These are phyloP conservation scores for Warburgia ugandensis DNA, from an alignment of 164 flowering plant genomes.

Conservation along the genomic window DNA sequence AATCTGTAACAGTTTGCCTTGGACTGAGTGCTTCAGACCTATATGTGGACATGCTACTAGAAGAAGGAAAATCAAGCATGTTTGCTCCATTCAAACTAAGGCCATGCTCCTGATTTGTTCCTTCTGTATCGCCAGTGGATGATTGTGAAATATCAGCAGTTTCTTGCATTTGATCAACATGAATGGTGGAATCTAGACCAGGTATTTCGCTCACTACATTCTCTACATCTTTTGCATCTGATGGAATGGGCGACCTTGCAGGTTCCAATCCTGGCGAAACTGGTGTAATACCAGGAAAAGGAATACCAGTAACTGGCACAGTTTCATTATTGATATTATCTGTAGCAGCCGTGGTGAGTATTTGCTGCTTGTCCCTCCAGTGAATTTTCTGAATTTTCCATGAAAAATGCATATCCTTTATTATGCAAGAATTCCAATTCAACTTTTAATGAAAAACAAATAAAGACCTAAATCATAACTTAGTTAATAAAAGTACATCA, in stretches of 20 bases:
- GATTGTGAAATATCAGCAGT: constrained; percentile 28
- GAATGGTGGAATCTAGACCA: constrained; percentile 53
- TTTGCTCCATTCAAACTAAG: constrained; percentile 7
- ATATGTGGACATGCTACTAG: constrained; percentile 38
- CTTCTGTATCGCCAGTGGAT: constrained; percentile 39
- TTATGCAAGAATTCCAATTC: not conserved
- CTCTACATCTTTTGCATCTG: constrained; percentile 38
- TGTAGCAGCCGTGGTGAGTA: constrained; percentile 12
- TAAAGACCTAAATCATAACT: not conserved
- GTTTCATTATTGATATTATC: constrained; percentile 18
- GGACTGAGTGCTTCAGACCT: constrained; percentile 79
- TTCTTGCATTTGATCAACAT: constrained; percentile 29
- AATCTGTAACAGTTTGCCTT: constrained; percentile 39
- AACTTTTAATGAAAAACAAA: not conserved
- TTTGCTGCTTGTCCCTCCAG: constrained; percentile 25
- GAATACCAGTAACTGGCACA: constrained; percentile 17
- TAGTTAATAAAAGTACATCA: not conserved
- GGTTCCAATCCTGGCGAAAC: constrained; percentile 23
- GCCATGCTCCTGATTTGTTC: constrained; percentile 42
- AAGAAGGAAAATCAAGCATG: constrained; percentile 11
- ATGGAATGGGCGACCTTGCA: constrained; percentile 17
- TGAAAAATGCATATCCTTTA: constrained; percentile 5
- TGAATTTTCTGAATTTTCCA: constrained; percentile 27
- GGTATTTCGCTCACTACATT: constrained; percentile 60
- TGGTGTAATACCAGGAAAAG: constrained; percentile 19